Conservation (phyloP, 768 basidiomycete genomes). For the Phanerochaete carnosa region DNA sequence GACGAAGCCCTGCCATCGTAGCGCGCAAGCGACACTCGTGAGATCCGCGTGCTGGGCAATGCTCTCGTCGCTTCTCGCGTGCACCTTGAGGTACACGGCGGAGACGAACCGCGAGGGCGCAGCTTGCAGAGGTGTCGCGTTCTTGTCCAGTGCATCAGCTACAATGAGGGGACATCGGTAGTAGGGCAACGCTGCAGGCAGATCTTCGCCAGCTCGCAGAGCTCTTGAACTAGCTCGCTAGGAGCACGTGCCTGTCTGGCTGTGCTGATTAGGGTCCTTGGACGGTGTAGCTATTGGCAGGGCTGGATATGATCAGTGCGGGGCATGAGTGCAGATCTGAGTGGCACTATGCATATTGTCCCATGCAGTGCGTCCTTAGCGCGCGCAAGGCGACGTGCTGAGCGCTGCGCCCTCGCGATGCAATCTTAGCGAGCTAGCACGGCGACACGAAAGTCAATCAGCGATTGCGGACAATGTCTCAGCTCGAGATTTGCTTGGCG, state of each 20-base stretch:
- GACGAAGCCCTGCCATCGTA: too few relatives aligned
- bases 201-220: not conserved
- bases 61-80: not conserved
- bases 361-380: not conserved
- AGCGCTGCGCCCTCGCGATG: not conserved
- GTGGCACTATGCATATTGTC: not conserved
- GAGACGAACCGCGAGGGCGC: conserved; percentile 2
- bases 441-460: not conserved
- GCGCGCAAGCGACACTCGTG: conserved; percentile 4
- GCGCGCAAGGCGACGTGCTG: not conserved
- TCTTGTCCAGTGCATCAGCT: conserved; percentile 4
- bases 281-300: not conserved
- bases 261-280: conserved; percentile 3
- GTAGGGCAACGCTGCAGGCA: conserved; percentile 7
- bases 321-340: not conserved
- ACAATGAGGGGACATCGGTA: conserved; percentile 7
- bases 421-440: not conserved
- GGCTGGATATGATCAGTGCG: not conserved
- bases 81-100: conserved; percentile 7
- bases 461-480: not conserved
- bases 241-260: not conserved
- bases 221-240: not conserved
- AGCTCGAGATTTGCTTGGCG: not conserved
- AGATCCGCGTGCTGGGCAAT: conserved; percentile 7
- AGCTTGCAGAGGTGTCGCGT: conserved; percentile 3